Evolutionary conservation across 768 basidiomycete genomes (phyloP).

Genomic region (Lactarius hengduanensis): DNA sequence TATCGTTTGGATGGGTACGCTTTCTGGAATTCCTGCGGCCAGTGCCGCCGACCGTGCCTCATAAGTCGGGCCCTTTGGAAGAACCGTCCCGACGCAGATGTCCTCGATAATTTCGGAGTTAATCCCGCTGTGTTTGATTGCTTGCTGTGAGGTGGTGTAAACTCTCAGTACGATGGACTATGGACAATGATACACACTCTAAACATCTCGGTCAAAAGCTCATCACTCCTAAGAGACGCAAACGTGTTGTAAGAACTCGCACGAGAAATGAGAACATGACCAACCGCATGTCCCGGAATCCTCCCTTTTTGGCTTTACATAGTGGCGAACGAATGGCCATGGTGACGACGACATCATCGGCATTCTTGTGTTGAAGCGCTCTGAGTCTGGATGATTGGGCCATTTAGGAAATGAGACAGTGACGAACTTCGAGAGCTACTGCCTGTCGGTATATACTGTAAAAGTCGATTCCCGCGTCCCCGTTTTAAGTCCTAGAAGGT

Average conservation of each 20-base stretch:
- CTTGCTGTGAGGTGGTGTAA: conserved; percentile 43
- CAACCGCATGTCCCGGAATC: conserved; percentile 65
- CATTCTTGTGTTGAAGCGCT: conserved; percentile 54
- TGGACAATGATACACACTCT: conserved; percentile 43
- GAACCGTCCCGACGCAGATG: conserved; percentile 77
- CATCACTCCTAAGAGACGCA: conserved; percentile 56
- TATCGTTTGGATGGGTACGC: conserved; percentile 67
- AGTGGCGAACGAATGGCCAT: conserved; percentile 76
- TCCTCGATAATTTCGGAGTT: conserved; percentile 69
- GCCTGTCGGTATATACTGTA: too few species aligned
- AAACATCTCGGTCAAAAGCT: conserved; percentile 79
- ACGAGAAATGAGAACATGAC: conserved; percentile 29
- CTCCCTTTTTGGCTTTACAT: conserved; percentile 76
- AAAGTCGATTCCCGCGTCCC: too few species aligned
- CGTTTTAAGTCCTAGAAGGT: too few species aligned
- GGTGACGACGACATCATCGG: conserved; percentile 81
- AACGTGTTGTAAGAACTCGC: not conserved
- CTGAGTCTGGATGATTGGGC: conserved; percentile 42
- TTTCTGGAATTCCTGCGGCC: conserved; percentile 79
- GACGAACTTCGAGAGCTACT: conserved; percentile 42
- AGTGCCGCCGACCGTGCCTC: conserved; percentile 72
- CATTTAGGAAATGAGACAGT: conserved; percentile 37
- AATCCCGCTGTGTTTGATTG: conserved; percentile 55
- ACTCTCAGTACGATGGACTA: conserved; percentile 24
- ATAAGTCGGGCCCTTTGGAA: conserved; percentile 63